These are phyloP conservation scores for Cercospora citrullina DNA, from an alignment of 2,329 filamentous ascomycete species.

Conservation along the genomic window DNA sequence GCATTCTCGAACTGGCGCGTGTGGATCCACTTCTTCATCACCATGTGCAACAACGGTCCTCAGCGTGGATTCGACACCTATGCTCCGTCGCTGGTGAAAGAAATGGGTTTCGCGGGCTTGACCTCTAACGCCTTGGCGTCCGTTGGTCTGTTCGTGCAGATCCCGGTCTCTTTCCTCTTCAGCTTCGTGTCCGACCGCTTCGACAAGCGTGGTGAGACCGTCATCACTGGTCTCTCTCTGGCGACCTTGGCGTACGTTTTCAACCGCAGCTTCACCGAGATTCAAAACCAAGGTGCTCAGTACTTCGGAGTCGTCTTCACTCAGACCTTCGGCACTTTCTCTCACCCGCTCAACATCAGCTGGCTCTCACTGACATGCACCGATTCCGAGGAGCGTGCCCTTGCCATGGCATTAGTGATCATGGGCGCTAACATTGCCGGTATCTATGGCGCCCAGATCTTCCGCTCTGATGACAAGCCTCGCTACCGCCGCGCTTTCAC, in stretches of 20 bases:
- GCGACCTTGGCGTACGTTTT: constrained; percentile 56
- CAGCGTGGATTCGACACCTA: constrained; percentile 38
- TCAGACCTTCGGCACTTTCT: constrained; percentile 56
- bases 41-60: constrained; percentile 37
- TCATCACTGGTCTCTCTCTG: constrained; percentile 51
- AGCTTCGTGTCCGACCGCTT: constrained; percentile 56
- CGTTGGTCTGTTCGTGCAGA: constrained; percentile 41
- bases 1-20: constrained; percentile 38
- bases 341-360: constrained; percentile 60
- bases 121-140: constrained; percentile 38
- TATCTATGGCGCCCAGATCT: constrained; percentile 63
- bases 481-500: constrained; percentile 55
- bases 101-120: constrained; percentile 34
- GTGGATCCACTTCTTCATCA: constrained; percentile 40
- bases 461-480: constrained; percentile 55
- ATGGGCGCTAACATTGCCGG: constrained; percentile 64
- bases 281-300: constrained; percentile 45
- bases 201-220: constrained; percentile 54
- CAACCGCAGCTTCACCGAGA: constrained; percentile 55
- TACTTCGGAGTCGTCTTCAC: constrained; percentile 61
- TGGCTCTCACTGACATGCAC: constrained; percentile 60
- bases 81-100: constrained; percentile 37
- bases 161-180: constrained; percentile 55
- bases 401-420: constrained; percentile 62
- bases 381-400: constrained; percentile 58